A percentile compares a stretch with the other conserved stretches of the same genome.
Conservation (phyloP, 2,329 filamentous ascomycete species). For the Parastagonospora avenae region DNA sequence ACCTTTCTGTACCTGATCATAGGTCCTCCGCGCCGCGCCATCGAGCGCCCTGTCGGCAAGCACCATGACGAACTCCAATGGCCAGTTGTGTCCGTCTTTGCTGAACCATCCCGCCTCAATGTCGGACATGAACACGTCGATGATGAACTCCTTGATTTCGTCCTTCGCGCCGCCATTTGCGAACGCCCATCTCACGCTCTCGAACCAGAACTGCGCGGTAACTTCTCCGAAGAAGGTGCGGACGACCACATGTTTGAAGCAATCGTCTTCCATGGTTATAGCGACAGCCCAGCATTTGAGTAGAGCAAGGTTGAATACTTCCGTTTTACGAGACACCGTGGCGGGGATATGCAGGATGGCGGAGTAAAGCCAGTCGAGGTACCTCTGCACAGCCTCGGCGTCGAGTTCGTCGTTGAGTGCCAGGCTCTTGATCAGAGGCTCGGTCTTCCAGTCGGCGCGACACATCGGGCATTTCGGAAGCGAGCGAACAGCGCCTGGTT, state of each 20-base stretch:
- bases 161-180: neutral
- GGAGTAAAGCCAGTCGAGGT: conserved; percentile 22
- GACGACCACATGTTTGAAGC: conserved; percentile 1
- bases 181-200: conserved; percentile 3
- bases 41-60: conserved; percentile 1
- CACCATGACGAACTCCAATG: conserved; percentile 1
- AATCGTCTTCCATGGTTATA: neutral
- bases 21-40: neutral
- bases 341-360: neutral
- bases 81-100: conserved; percentile 3
- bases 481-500: neutral
- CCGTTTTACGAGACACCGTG: neutral
- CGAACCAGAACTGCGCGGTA: neutral
- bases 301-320: conserved; percentile 1
- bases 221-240: neutral
- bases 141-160: conserved; percentile 2
- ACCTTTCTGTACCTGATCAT: neutral
- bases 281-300: conserved; percentile 9
- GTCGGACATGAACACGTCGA: neutral
- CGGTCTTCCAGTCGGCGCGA: conserved; percentile 10
- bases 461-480: conserved; percentile 19
- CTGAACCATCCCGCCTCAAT: conserved; percentile 2
- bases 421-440: neutral
- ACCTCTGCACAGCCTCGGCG: conserved; percentile 7
- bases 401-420: conserved; percentile 1